These are phyloP conservation scores for Zygosaccharomyces kombuchaensis DNA, from an alignment of 805 yeast species.

Conservation along the genomic window DNA sequence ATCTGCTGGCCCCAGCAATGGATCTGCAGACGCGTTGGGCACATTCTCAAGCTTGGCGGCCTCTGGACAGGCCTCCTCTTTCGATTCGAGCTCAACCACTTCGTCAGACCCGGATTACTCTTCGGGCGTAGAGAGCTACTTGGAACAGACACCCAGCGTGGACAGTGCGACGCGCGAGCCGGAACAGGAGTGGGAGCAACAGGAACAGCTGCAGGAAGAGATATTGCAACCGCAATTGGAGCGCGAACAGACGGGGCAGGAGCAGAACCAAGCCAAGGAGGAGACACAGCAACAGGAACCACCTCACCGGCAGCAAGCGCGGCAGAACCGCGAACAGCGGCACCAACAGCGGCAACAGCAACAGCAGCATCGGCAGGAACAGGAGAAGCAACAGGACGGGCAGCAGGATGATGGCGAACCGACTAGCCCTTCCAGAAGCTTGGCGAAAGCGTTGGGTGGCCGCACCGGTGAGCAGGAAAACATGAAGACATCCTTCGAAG, in stretches of 20 bases:
- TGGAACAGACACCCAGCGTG: background rate
- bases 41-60: background rate
- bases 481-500: constrained; percentile 18
- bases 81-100: background rate
- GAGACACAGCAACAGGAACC: background rate
- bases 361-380: background rate
- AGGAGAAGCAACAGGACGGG: background rate
- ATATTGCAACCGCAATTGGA: background rate
- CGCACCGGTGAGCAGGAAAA: constrained; percentile 12
- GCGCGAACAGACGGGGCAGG: background rate
- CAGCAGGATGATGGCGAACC: background rate
- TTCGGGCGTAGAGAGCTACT: constrained; percentile 1
- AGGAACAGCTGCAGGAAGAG: background rate
- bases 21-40: too few relatives aligned
- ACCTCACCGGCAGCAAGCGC: too few relatives aligned
- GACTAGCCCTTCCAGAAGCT: background rate
- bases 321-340: background rate
- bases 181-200: background rate
- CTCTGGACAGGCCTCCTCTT: background rate
- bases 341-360: background rate
- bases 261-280: background rate
- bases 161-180: background rate
- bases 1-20: background rate
- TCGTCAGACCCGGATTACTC: constrained; percentile 1
- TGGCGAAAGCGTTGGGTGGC: background rate